These are phyloP conservation scores for Umbelopsis sp. DNA, from an alignment of 192 early-diverging fungal species.

Conservation along the genomic window DNA sequence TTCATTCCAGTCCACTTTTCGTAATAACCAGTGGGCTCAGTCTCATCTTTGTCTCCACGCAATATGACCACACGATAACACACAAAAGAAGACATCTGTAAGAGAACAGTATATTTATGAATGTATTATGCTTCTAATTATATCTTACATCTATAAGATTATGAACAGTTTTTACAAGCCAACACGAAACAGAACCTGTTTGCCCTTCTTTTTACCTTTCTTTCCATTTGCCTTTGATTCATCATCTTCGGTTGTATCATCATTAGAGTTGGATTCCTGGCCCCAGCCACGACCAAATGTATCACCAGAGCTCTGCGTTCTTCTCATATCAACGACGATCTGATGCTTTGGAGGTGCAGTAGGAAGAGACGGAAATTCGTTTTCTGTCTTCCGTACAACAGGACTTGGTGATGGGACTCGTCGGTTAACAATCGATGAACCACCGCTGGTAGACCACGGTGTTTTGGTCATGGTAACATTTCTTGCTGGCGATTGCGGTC, in stretches of 20 bases:
- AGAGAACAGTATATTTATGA: not conserved
- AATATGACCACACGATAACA: no score
- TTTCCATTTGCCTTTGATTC: constrained; percentile 31
- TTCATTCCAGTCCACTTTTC: no score
- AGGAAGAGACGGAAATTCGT: constrained; percentile 38
- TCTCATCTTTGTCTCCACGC: no score
- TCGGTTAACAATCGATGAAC: not conserved
- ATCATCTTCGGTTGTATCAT: constrained; percentile 30
- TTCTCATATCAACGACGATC: constrained; percentile 28
- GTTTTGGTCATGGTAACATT: constrained; percentile 21
- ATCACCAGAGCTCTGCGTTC: constrained; percentile 12
- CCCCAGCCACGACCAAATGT: not conserved
- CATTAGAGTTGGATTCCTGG: constrained; percentile 10
- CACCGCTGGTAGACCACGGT: constrained; percentile 36
- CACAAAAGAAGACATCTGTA: not conserved
- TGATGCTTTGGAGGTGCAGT: constrained; percentile 25
- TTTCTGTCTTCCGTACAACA: constrained; percentile 1
- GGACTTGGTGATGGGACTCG: constrained; percentile 23
- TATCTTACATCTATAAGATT: not conserved
- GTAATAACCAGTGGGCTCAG: no score
- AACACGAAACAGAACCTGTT: constrained; percentile 68
- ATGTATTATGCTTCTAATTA: not conserved
- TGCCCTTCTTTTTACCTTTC: constrained; percentile 64
- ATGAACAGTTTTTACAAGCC: constrained; percentile 40
- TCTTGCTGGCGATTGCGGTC: not conserved